Evolutionary conservation across 371 early-diverging fungal species (phyloP).

Genomic region (Rhizomucor pusillus): DNA sequence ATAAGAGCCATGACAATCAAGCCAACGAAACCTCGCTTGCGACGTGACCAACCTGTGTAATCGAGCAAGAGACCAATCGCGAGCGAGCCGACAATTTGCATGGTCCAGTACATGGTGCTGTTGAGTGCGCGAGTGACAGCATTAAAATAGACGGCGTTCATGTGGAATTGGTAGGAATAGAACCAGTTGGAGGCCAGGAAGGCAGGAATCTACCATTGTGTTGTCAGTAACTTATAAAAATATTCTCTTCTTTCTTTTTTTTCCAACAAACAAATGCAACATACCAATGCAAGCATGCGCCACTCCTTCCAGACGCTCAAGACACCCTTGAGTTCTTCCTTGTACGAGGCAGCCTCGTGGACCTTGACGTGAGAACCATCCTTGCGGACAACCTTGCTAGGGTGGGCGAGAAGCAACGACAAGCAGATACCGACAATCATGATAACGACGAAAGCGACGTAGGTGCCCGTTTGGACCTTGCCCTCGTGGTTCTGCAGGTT

Average conservation of each 20-base stretch:
- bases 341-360: slow-evolving; percentile 44
- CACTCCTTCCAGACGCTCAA: slow-evolving; percentile 56
- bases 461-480: slow-evolving; percentile 49
- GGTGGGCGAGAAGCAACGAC: slow-evolving; percentile 50
- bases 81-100: slow-evolving; percentile 65
- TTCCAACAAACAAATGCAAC: not conserved
- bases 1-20: slow-evolving; percentile 41
- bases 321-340: slow-evolving; percentile 52
- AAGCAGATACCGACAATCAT: slow-evolving; percentile 56
- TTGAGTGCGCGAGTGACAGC: slow-evolving; percentile 64
- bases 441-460: slow-evolving; percentile 60
- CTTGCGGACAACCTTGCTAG: slow-evolving; percentile 48
- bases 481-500: slow-evolving; percentile 44
- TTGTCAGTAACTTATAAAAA: not conserved
- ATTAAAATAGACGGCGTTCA: slow-evolving; percentile 53
- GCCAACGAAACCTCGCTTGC: slow-evolving; percentile 54
- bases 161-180: slow-evolving; percentile 66
- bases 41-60: slow-evolving; percentile 34
- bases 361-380: slow-evolving; percentile 58
- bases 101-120: slow-evolving; percentile 67
- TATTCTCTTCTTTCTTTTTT: not conserved
- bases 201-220: slow-evolving; percentile 47
- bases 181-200: slow-evolving; percentile 77
- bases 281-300: slow-evolving; percentile 15
- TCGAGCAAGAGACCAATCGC: slow-evolving; percentile 59